These are phyloP conservation scores for Metarhizium brunneum DNA, from an alignment of 2,329 filamentous ascomycete genomes.

Conservation along the genomic window DNA sequence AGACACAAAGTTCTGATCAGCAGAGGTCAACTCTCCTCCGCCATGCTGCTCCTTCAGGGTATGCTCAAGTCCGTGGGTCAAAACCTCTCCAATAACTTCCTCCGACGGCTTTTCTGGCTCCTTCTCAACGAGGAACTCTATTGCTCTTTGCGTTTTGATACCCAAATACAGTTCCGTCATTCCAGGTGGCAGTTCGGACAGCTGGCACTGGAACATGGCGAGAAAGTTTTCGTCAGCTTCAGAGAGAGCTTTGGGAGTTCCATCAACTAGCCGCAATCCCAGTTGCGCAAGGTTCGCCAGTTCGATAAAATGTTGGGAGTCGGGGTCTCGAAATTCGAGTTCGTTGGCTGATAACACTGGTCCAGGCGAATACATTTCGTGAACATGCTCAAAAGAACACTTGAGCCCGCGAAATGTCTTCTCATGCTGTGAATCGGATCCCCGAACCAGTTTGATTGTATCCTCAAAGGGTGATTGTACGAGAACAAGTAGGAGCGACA, in stretches of 20 bases:
- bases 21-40: constrained; percentile 21
- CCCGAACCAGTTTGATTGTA: constrained; percentile 22
- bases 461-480: constrained; percentile 28
- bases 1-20: constrained; percentile 25
- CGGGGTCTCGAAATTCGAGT: constrained; percentile 21
- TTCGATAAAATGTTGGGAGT: constrained; percentile 28
- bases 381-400: constrained; percentile 22
- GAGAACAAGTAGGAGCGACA: constrained; percentile 28
- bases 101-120: constrained; percentile 40
- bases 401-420: constrained; percentile 22
- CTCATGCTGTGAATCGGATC: constrained; percentile 23
- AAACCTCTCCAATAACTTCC: constrained; percentile 44
- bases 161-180: constrained; percentile 34
- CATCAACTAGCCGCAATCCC: constrained; percentile 29
- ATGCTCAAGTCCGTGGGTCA: constrained; percentile 47
- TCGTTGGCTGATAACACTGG: constrained; percentile 24
- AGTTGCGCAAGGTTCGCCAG: constrained; percentile 41
- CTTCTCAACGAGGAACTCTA: constrained; percentile 41
- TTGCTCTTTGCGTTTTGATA: constrained; percentile 41
- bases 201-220: constrained; percentile 32
- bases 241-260: constrained; percentile 27
- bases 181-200: constrained; percentile 33
- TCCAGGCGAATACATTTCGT: constrained; percentile 23
- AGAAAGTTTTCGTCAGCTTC: constrained; percentile 36
- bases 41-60: constrained; percentile 27